These are phyloP conservation scores for Alternaria longipes DNA, from an alignment of 2,329 filamentous ascomycete species.

Conservation along the genomic window DNA sequence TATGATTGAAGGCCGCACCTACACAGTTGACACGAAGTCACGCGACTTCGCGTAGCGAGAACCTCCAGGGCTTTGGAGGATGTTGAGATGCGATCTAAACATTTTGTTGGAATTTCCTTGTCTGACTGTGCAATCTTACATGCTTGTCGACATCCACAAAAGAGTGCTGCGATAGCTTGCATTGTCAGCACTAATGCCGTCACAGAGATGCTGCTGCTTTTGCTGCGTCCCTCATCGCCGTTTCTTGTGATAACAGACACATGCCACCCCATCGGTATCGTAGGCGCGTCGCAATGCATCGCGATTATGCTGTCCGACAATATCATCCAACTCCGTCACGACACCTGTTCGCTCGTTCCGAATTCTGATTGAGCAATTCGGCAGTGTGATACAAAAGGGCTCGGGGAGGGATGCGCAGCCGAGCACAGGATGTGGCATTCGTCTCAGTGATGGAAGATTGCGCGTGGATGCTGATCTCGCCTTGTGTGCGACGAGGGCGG, in stretches of 20 bases:
- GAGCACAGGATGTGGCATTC: neutral
- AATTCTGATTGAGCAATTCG: neutral
- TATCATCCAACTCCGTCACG: neutral
- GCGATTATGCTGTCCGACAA: neutral
- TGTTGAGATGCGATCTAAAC: neutral
- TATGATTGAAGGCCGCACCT: neutral
- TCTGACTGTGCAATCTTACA: neutral
- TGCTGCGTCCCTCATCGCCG: neutral
- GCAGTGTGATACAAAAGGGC: neutral
- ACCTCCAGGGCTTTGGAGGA: neutral
- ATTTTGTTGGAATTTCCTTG: neutral
- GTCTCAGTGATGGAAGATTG: neutral
- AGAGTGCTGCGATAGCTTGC: neutral
- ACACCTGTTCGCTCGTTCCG: neutral
- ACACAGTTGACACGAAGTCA: neutral
- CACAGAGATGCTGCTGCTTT: neutral
- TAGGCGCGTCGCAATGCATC: neutral
- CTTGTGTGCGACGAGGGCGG: neutral
- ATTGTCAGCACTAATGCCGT: neutral
- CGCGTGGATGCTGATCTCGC: conserved; percentile 2
- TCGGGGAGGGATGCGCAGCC: neutral
- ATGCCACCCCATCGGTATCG: neutral
- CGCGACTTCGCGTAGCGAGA: neutral
- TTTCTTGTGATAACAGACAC: neutral
- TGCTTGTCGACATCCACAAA: neutral